phyloP scores from a whole-genome alignment of 2,329 filamentous ascomycete genomes.

The Cytospora chrysosperma region DNA sequence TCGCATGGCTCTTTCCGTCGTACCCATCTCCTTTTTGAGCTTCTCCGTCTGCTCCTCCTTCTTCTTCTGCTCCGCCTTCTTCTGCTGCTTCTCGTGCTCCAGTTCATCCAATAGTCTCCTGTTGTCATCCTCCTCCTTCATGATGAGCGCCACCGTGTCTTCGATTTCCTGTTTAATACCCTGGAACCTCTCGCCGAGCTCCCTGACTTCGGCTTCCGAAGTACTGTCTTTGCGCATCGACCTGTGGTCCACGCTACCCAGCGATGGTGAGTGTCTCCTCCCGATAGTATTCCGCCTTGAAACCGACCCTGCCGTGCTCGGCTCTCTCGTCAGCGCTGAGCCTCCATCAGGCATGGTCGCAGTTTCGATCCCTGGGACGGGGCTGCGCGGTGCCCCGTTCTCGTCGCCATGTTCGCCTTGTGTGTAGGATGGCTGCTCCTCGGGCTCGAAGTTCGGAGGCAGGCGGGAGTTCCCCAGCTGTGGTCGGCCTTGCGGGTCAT shows the following conservation, averaged over 20 bases:
- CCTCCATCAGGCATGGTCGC: slow-evolving; percentile 61
- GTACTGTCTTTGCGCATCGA: slow-evolving; percentile 43
- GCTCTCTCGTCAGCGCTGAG: slow-evolving; percentile 64
- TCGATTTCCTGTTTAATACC: slow-evolving; percentile 80
- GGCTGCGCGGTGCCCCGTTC: slow-evolving; percentile 45
- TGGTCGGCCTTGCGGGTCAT: slow-evolving; percentile 62
- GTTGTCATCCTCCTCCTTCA: slow-evolving; percentile 70
- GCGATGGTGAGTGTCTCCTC: slow-evolving; percentile 73
- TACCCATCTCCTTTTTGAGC: slow-evolving; percentile 76
- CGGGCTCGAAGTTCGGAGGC: slow-evolving; percentile 54
- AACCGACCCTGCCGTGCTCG: slow-evolving; percentile 42
- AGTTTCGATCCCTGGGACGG: slow-evolving; percentile 60
- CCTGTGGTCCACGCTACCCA: slow-evolving; percentile 53
- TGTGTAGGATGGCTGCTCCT: slow-evolving; percentile 45
- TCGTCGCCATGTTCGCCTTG: slow-evolving; percentile 49
- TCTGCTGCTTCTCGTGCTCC: slow-evolving; percentile 74
- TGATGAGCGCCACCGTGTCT: slow-evolving; percentile 68
- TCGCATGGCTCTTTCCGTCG: slow-evolving; percentile 78
- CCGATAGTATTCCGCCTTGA: slow-evolving; percentile 67
- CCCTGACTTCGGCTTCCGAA: slow-evolving; percentile 66
- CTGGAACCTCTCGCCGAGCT: slow-evolving; percentile 80
- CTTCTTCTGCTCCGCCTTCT: slow-evolving; percentile 76
- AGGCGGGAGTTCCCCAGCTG: slow-evolving; percentile 56
- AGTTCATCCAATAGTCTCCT: slow-evolving; percentile 65
- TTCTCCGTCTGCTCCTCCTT: slow-evolving; percentile 89